phyloP scores from a whole-genome alignment of 768 basidiomycete species.

The Termitomyces sp. region DNA sequence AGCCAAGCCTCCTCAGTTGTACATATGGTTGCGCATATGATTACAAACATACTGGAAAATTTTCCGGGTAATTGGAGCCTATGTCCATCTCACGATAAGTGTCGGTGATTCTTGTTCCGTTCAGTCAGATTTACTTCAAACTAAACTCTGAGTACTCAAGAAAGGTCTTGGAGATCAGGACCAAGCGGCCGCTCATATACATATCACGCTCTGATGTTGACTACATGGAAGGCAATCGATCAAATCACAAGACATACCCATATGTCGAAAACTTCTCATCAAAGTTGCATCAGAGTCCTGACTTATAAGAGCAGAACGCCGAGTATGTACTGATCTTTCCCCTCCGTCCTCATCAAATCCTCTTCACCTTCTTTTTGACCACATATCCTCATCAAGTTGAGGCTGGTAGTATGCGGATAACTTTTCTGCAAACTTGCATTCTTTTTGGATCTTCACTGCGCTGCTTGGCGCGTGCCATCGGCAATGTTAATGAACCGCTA shows the following conservation, averaged over 20 bases:
- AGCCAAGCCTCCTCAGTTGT: not conserved
- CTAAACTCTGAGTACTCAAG: not conserved
- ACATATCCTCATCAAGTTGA: not conserved
- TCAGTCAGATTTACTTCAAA: too few species aligned
- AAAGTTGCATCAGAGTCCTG: not conserved
- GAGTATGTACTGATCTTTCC: not conserved
- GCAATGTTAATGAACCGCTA: conserved; percentile 1
- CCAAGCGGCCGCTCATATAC: too few species aligned
- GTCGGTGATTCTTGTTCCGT: too few species aligned
- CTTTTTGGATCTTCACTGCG: conserved; percentile 6
- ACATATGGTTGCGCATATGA: too few species aligned
- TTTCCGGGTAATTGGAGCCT: too few species aligned
- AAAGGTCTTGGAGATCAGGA: not conserved
- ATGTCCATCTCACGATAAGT: too few species aligned
- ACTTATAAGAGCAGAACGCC: too few species aligned
- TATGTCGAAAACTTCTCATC: not conserved
- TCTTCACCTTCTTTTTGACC: conserved; percentile 1
- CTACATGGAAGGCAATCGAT: not conserved
- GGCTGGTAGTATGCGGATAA: conserved; percentile 8
- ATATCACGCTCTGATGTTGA: too few species aligned
- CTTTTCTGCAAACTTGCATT: conserved; percentile 1
- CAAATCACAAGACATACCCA: too few species aligned
- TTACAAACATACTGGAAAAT: too few species aligned
- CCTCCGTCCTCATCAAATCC: not conserved
- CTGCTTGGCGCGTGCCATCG: not conserved